Base-by-base conservation (phyloP, 345 rosid species). In the Citrus unshiu region DNA sequence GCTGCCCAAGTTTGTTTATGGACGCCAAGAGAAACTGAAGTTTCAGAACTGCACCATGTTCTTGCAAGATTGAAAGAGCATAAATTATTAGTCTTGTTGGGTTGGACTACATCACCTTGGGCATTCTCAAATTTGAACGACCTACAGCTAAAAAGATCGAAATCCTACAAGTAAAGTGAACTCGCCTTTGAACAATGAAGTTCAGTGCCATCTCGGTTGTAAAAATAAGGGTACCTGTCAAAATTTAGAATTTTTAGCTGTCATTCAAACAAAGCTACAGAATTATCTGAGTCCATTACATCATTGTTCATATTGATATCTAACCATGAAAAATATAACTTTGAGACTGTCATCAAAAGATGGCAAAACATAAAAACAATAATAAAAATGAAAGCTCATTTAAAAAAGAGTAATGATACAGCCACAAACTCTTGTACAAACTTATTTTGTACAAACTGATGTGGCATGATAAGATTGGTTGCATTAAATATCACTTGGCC, bases 141-240 rank as follows among this genome's bases (percentile, higher is more conserved):
- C 35, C 66, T n/a, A 67, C 24, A 25, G 39, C 21, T 19, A 64
- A 35, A 57, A 57, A 66, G 24, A 57, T n/a, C 1, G 2, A 63
- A 60, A 62, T 74, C 51, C 9, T 25, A 21, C n/a, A 30, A 4
- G 30, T 29, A 29, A 29, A 27, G 29, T 1, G 29, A 27, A 76
- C 90, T 86, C 66, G 91, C 98, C 97, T 90, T 91, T 81, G 94
- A 82, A 88, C 99, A 96, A 78, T 91, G 99, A 81, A 91, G 88
- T 81, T 96, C 99, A 4, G 84, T 85, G 61, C 99, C 99, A 70
- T 94, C 93, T 72, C 88, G 86, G 75, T 87, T 85, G 81, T 96
- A 96, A 13, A 95, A 91, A 75, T 92, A 95, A 18, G 94, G 83
- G 81, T 95, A 92, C 92, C 99, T 95, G 89, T 73, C 68, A 78